phyloP scores from a whole-genome alignment of 2,329 filamentous ascomycete species.

The Rasamsonia emersonii region DNA sequence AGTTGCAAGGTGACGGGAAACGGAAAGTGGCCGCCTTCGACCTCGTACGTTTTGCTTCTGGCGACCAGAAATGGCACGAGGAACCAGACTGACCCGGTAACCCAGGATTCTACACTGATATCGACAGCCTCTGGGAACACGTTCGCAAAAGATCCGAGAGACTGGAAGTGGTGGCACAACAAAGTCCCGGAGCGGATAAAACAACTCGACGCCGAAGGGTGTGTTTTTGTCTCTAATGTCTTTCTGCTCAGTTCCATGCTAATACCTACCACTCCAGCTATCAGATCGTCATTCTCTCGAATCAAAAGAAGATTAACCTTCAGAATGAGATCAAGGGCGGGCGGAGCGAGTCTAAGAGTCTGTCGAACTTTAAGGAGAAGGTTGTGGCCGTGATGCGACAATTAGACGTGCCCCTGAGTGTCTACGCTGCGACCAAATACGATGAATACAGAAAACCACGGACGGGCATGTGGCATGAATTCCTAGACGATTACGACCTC shows the following conservation, averaged over 20 bases:
- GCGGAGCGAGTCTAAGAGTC: constrained; percentile 57
- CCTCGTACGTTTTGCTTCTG: constrained; percentile 24
- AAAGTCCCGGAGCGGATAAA: constrained; percentile 60
- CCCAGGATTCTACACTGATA: constrained; percentile 79
- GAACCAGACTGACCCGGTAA: constrained; percentile 1
- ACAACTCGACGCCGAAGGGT: constrained; percentile 63
- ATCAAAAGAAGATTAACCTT: constrained; percentile 75
- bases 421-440: constrained; percentile 80
- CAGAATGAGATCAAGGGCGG: constrained; percentile 63
- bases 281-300: constrained; percentile 71
- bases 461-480: constrained; percentile 75
- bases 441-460: constrained; percentile 83
- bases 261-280: constrained; percentile 45
- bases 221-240: constrained; percentile 18
- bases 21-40: constrained; percentile 39
- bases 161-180: constrained; percentile 93
- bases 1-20: constrained; percentile 10
- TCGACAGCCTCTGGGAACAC: constrained; percentile 70
- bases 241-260: constrained; percentile 6
- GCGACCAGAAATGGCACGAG: not conserved
- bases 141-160: constrained; percentile 59
- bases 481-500: constrained; percentile 54
- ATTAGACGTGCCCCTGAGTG: constrained; percentile 59
- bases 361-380: constrained; percentile 77
- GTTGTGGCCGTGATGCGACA: constrained; percentile 59